A percentile compares a stretch with the other conserved stretches of the same genome.
These are phyloP conservation scores for Ustilago cynodontis DNA, from an alignment of 1,284 basidiomycete genomes.

Conservation along the genomic window DNA sequence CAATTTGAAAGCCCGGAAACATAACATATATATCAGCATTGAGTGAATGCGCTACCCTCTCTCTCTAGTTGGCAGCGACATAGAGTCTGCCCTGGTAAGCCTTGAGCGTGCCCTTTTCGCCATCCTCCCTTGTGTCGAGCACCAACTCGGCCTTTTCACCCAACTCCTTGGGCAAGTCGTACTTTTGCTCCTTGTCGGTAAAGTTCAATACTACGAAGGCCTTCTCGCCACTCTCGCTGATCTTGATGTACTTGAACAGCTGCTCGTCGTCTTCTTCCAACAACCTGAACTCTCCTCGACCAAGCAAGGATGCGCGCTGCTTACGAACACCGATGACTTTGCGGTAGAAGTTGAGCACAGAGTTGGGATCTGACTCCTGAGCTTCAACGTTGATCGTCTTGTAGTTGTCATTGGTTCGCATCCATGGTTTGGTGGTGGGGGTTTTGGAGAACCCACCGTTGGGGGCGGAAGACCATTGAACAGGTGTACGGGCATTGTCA, in stretches of 20 bases:
- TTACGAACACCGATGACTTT: conserved; percentile 75
- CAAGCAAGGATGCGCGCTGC: conserved; percentile 74
- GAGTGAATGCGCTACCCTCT: not conserved
- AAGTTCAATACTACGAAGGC: conserved; percentile 59
- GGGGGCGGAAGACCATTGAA: conserved; percentile 77
- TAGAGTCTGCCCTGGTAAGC: conserved; percentile 47
- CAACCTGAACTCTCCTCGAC: conserved; percentile 75
- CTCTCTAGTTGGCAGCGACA: conserved; percentile 21
- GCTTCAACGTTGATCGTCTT: conserved; percentile 75
- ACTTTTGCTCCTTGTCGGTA: conserved; percentile 34
- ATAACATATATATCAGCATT: too few relatives aligned
- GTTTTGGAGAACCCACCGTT: conserved; percentile 78
- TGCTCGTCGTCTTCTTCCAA: conserved; percentile 73
- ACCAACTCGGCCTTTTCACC: conserved; percentile 13
- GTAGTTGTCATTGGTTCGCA: conserved; percentile 81
- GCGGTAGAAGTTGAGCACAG: conserved; percentile 77
- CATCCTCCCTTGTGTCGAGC: conserved; percentile 29
- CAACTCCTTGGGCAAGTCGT: conserved; percentile 34
- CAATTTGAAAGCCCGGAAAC: not conserved
- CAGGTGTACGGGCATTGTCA: conserved; percentile 79
- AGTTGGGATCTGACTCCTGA: conserved; percentile 73
- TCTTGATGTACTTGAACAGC: conserved; percentile 76
- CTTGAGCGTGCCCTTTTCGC: conserved; percentile 18
- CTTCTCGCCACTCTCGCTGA: conserved; percentile 68
- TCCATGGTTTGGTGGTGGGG: conserved; percentile 76